Conservation (phyloP, 768 basidiomycete species). For the Mycena haematopus region DNA sequence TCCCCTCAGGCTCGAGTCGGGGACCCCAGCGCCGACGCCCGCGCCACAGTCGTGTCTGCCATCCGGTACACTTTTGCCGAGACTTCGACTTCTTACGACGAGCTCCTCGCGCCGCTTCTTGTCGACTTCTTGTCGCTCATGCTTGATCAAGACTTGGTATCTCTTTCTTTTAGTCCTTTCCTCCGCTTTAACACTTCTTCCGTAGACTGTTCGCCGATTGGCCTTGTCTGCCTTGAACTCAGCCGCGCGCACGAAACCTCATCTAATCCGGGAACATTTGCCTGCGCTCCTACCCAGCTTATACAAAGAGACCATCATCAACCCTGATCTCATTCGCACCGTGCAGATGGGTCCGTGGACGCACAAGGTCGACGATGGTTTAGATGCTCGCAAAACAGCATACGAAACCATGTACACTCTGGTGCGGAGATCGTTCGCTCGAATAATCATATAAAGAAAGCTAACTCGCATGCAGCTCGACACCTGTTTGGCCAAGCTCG, state of each 20-base stretch:
- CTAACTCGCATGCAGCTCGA: conserved; percentile 64
- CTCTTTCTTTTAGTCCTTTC: conserved; percentile 32
- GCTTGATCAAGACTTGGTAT: conserved; percentile 85
- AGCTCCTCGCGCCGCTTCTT: conserved; percentile 85
- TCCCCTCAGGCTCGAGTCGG: conserved; percentile 62
- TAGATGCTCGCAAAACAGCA: conserved; percentile 95
- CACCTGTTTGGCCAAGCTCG: conserved; percentile 88
- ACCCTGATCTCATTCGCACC: conserved; percentile 80
- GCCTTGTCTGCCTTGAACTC: conserved; percentile 93
- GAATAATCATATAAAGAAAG: background rate
- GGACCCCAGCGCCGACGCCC: conserved; percentile 71
- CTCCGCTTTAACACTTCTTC: background rate
- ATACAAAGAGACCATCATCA: conserved; percentile 85
- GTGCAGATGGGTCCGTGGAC: conserved; percentile 99
- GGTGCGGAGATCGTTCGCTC: conserved; percentile 49
- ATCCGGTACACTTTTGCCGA: conserved; percentile 95
- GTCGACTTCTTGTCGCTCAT: conserved; percentile 92
- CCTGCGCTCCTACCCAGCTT: conserved; percentile 76
- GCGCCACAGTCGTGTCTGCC: conserved; percentile 91
- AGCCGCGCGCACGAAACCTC: conserved; percentile 92
- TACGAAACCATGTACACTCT: conserved; percentile 98
- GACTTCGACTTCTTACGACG: conserved; percentile 84
- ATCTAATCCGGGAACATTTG: conserved; percentile 89
- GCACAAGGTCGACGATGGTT: conserved; percentile 95
- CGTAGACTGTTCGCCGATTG: conserved; percentile 86